Evolutionary conservation across 1,284 basidiomycete species (phyloP), one percentile per base, ranked within the genome.

Genomic region (Erythrobasidium hasegawianum): DNA sequence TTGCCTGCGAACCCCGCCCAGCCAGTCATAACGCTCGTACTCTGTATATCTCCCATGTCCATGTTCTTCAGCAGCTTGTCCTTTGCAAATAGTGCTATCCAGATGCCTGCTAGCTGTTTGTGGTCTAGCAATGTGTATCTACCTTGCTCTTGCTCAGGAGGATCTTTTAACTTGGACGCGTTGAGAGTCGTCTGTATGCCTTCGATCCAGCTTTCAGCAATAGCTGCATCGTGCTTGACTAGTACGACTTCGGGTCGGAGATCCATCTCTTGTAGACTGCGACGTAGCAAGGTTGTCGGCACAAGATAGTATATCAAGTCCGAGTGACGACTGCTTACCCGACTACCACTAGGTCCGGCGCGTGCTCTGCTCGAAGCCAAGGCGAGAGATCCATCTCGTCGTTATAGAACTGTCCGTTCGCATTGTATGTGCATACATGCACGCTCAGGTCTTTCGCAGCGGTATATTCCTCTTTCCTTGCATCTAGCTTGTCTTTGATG

Each of bases 1-100:
- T 97, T 98, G 1, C 95, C 95, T 76, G 96, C 95, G 69, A 88
- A 81, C 1, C 92, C 92, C 0, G 89, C 87, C 82, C 97, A 88
- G 0, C 95, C 95, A 24, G 91, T 81, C 79, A 97, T 97, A 68
- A 97, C 82, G 0, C 87, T 89, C 0, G 86, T 86, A 38, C 92
- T 86, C 7, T 85, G 82, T 8, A 85, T 80, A 75, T 93, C 86
- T 71, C 20, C 38, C 20, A 65, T 49, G 8, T 84, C 83, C 64
- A 96, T 76, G 49, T 80, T 77, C 16, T 77, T 73, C 50, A 75
- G 75, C 68, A 81, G 69, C 53, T 66, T 47, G 7, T 62, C 49
- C 9, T 66, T 68, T 72, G 94, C 85, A 70, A 97, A 92, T 33
- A 95, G 83, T 72, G 90, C 90, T 10, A 84, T 86, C 75, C 96